These are phyloP conservation scores for Stromatinia cepivora DNA, from an alignment of 2,329 filamentous ascomycete species.

Conservation along the genomic window DNA sequence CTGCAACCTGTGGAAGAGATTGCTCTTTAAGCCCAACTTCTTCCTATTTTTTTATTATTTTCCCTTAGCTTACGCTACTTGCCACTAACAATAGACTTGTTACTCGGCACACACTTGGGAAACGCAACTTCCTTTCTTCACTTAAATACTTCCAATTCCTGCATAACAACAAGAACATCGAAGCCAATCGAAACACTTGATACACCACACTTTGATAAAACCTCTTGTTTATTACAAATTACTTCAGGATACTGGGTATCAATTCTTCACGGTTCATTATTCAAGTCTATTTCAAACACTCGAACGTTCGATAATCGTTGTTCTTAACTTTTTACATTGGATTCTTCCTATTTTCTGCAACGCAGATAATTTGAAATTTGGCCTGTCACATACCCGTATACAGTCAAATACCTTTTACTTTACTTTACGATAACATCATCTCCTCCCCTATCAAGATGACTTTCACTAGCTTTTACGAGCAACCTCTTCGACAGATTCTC, in stretches of 20 bases:
- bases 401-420: not conserved
- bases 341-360: not conserved
- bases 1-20: not conserved
- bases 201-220: not conserved
- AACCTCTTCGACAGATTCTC: constrained; percentile 1
- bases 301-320: not conserved
- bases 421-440: not conserved
- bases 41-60: not conserved
- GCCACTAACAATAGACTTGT: too few relatives aligned
- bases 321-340: not conserved
- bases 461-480: not conserved
- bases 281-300: not conserved
- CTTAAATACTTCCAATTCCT: not conserved
- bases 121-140: not conserved
- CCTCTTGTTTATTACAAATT: not conserved
- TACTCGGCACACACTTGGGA: not conserved
- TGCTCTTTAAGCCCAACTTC: not conserved
- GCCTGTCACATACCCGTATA: not conserved
- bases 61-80: too few relatives aligned
- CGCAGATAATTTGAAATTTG: not conserved
- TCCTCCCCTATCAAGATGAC: not conserved
- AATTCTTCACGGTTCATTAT: not conserved
- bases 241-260: not conserved
- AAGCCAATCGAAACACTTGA: not conserved
- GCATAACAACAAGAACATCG: not conserved